These are phyloP conservation scores for Pelargonium myrrhifolium DNA, from an alignment of 441 rosid genomes.

Conservation along the genomic window DNA sequence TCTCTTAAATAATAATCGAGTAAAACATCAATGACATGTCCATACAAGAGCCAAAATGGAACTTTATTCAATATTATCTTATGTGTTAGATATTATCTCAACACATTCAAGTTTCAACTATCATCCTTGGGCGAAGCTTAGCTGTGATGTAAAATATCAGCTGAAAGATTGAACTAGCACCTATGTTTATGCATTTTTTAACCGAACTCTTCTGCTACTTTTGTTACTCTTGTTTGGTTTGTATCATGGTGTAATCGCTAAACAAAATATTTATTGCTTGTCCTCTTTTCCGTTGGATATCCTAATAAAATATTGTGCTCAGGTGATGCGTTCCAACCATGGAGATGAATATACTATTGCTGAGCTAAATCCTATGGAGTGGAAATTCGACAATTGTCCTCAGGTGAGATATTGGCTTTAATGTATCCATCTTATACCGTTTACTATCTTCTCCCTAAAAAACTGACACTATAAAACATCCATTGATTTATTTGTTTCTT, in stretches of 20 bases:
- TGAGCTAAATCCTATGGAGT: conserved; percentile 59
- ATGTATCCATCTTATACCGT: neutral
- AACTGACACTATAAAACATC: neutral
- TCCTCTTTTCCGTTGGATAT: neutral
- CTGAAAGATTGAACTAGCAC: neutral
- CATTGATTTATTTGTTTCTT: neutral
- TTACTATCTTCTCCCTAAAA: conserved; percentile 4
- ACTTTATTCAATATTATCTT: neutral
- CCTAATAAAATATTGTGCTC: conserved; percentile 16
- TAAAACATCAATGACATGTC: neutral
- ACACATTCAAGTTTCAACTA: neutral
- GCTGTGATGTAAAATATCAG: neutral
- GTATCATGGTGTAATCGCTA: neutral
- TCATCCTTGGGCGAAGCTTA: neutral
- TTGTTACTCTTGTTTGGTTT: neutral
- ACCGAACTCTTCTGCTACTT: neutral
- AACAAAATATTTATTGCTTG: neutral
- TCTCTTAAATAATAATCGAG: neutral
- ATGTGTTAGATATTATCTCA: neutral
- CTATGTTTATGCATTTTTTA: neutral
- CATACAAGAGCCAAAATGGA: neutral
- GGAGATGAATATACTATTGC: conserved; percentile 57
- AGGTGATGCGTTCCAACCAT: conserved; percentile 72
- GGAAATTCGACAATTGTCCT: conserved; percentile 52
- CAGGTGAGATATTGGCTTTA: conserved; percentile 37